Percentiles rank a stretch among this genome's conserved stretches.
phyloP scores from a whole-genome alignment of 2,329 filamentous ascomycete species.

The Tolypocladium album region DNA sequence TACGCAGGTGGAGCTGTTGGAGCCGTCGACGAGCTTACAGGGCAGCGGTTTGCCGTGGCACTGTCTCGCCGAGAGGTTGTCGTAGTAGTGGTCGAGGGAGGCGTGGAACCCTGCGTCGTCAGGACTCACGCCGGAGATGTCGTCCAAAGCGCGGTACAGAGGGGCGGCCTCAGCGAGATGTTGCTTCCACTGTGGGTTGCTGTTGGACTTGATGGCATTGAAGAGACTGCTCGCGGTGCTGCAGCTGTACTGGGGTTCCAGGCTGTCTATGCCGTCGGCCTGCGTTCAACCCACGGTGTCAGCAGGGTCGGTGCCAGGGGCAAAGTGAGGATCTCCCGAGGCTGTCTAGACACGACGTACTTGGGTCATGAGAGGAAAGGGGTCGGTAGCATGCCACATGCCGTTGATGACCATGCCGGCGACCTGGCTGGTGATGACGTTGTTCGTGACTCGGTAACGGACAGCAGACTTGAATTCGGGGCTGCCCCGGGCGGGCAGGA shows the following conservation, averaged over 20 bases:
- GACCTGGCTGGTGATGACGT: conserved; percentile 73
- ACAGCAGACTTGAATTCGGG: conserved; percentile 33
- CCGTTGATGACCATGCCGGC: conserved; percentile 63
- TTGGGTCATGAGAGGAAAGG: conserved; percentile 38
- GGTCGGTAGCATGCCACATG: conserved; percentile 44
- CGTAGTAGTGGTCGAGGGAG: conserved; percentile 73
- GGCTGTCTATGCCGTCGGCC: conserved; percentile 52
- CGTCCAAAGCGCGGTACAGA: conserved; percentile 52
- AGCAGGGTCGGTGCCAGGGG: neutral
- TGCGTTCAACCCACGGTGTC: conserved; percentile 7
- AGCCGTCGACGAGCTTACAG: conserved; percentile 42
- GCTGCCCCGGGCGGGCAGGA: conserved; percentile 46
- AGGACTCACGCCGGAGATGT: conserved; percentile 52
- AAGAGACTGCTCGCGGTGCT: conserved; percentile 33
- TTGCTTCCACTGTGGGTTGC: conserved; percentile 43
- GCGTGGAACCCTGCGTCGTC: conserved; percentile 53
- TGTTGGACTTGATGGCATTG: conserved; percentile 29
- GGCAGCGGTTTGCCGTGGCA: conserved; percentile 66
- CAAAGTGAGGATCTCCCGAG: neutral
- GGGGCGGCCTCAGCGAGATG: conserved; percentile 48
- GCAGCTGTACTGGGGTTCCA: conserved; percentile 67
- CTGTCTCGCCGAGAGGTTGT: conserved; percentile 69
- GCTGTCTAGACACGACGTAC: conserved; percentile 6
- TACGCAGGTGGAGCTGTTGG: conserved; percentile 46
- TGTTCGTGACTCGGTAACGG: conserved; percentile 66